Percentiles rank a stretch among this genome's conserved stretches.
Evolutionary conservation across 2,329 filamentous ascomycete genomes (phyloP).

Genomic region (Periconia digitata): DNA sequence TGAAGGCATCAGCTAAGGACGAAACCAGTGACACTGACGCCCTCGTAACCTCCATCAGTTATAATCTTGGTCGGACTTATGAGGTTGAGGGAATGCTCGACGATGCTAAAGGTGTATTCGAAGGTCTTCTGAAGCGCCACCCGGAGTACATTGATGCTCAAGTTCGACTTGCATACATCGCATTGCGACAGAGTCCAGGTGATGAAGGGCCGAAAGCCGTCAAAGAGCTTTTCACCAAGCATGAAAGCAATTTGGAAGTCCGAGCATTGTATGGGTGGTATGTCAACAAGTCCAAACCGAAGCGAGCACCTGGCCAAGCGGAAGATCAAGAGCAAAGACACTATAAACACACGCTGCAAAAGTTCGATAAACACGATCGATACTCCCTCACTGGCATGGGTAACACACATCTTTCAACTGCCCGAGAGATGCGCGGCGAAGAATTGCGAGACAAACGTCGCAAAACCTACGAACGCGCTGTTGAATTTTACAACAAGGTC

Average conservation of each 20-base stretch:
- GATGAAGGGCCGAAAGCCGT: conserved; percentile 87
- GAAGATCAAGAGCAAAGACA: conserved; percentile 92
- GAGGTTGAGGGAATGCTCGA: conserved; percentile 80
- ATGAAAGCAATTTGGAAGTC: conserved; percentile 85
- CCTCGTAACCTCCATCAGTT: conserved; percentile 92
- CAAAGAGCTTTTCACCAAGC: conserved; percentile 79
- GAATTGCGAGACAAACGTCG: conserved; percentile 88
- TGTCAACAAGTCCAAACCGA: conserved; percentile 77
- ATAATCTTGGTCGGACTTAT: conserved; percentile 92
- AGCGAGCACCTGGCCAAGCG: conserved; percentile 74
- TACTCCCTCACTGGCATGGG: conserved; percentile 97
- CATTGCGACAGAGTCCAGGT: conserved; percentile 75
- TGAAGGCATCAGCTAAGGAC: conserved; percentile 76
- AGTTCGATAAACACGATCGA: conserved; percentile 91
- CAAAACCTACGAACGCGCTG: conserved; percentile 83
- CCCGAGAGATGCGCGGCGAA: conserved; percentile 92
- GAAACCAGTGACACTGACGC: conserved; percentile 82
- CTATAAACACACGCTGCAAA: conserved; percentile 93
- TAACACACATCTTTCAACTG: conserved; percentile 84
- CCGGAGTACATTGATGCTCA: conserved; percentile 90
- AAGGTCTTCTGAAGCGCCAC: conserved; percentile 81
- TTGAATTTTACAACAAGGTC: conserved; percentile 98
- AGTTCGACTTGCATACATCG: conserved; percentile 86
- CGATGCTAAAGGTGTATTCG: conserved; percentile 85
- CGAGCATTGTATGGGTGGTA: conserved; percentile 95